Evolutionary conservation across 495 filamentous ascomycete species (phyloP).

Genomic region (Tetracladium setigerum): DNA sequence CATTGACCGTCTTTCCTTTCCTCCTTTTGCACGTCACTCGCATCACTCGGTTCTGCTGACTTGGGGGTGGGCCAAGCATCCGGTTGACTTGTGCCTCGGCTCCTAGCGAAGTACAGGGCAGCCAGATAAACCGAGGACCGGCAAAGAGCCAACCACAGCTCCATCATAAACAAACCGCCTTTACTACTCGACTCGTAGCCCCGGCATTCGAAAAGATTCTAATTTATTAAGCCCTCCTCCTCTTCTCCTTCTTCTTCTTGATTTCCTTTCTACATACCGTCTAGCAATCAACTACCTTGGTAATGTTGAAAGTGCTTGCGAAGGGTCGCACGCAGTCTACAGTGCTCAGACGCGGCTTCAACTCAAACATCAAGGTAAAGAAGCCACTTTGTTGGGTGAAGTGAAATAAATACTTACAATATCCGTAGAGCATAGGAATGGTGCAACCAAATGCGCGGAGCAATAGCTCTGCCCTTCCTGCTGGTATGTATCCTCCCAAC

Average conservation of each 20-base stretch:
- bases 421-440: constrained; percentile 10
- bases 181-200: too few species aligned
- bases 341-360: constrained; percentile 30
- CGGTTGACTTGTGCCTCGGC: too few species aligned
- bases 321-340: constrained; percentile 34
- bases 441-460: constrained; percentile 38
- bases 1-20: too few species aligned
- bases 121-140: too few species aligned
- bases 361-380: constrained; percentile 25
- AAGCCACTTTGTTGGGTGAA: constrained; percentile 1
- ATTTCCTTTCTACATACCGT: constrained; percentile 18
- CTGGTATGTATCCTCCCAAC: constrained; percentile 26
- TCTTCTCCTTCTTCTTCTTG: constrained; percentile 12
- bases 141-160: constrained; percentile 12
- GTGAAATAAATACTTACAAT: background rate
- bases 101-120: too few species aligned
- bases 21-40: too few species aligned
- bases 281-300: constrained; percentile 11
- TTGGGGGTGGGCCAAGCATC: too few species aligned
- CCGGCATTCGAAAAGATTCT: background rate
- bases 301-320: constrained; percentile 37
- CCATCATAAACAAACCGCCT: too few species aligned
- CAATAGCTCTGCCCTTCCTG: constrained; percentile 51
- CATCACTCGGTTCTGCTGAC: background rate
- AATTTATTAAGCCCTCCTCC: constrained; percentile 10